Base-by-base conservation (phyloP, 495 filamentous ascomycete genomes). In the Xylaria cubensis region DNA sequence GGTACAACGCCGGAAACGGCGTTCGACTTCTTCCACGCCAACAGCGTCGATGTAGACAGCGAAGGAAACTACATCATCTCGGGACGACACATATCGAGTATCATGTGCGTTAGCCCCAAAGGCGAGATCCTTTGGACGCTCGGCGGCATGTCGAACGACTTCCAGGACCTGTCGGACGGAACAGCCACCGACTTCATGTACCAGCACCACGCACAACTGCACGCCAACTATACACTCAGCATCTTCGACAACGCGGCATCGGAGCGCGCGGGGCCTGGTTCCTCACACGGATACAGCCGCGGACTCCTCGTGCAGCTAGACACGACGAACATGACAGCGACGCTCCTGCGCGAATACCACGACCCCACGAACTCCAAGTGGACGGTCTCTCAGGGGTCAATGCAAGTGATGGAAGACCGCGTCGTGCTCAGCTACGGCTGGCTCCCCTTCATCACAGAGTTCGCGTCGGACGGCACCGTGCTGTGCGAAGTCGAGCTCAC, bases 181-280 rank as follows among this genome's bases (percentile, higher is more conserved):
- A 26, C 69, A 8, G 85, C 83, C 21, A 86, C 84, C 1, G 82
- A 81, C 58, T 87, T 90, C 69, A 72, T 78, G 59, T 88, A 84
- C 82, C 88, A 89, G 74, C 88, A 89, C 74, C 82, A 89, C 68
- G 86, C 85, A 24, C 84, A 85, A 13, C 56, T 71, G 55, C 85
- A 83, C 83, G 77, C 74, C 10, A 77, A 73, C 64, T 34, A 72
- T n/a, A 73, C 56, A 13, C 71, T 83, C 69, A 79, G 74, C 58
- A 73, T 83, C 24, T 84, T 80, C 69, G 80, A 84, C 74, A 83
- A 84, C 53, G 75, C 80, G 68, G 75, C 73, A n/a, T 55, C 61
- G 29, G 55, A 69, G 44, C 65, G 59, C 39, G 19, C 63, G n/a
- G 71, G 67, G n/a, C 36, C 12, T 2, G 24, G 65, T 51, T 70